phyloP scores from a whole-genome alignment of 257 asterid genomes.

The Mitragyna speciosa region DNA sequence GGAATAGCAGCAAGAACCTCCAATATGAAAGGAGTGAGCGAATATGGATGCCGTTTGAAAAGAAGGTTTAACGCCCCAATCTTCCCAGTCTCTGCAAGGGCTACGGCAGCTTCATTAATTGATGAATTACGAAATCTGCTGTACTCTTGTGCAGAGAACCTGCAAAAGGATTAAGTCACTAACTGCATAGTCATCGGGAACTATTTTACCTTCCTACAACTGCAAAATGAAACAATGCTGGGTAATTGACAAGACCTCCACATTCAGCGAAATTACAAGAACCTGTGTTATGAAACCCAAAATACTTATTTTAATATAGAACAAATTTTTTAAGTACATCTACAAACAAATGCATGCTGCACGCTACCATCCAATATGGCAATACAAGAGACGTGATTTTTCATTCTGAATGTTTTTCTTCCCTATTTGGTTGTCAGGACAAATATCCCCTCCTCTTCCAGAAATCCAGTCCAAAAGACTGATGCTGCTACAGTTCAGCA shows the following conservation, averaged over 20 bases:
- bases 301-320: neutral
- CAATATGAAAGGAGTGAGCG: conserved; percentile 70
- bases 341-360: neutral
- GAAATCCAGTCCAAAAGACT: neutral
- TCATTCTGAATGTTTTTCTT: neutral
- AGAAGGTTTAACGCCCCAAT: conserved; percentile 93
- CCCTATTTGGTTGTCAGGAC: neutral
- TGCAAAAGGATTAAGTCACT: conserved; percentile 67
- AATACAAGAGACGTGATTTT: conserved; percentile 3
- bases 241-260: neutral
- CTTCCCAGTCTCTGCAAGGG: conserved; percentile 87
- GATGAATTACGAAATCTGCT: conserved; percentile 69
- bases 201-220: conserved; percentile 23
- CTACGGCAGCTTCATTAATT: conserved; percentile 63
- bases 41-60: conserved; percentile 88
- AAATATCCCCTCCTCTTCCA: neutral
- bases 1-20: conserved; percentile 95
- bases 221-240: conserved; percentile 21
- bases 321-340: neutral
- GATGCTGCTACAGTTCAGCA: neutral
- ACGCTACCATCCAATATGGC: neutral
- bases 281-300: neutral
- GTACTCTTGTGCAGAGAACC: conserved; percentile 90
- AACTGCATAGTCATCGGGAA: conserved; percentile 60
- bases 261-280: neutral